Base-by-base conservation (phyloP, 208 protist genomes). In the Leishmania amazonensis region DNA sequence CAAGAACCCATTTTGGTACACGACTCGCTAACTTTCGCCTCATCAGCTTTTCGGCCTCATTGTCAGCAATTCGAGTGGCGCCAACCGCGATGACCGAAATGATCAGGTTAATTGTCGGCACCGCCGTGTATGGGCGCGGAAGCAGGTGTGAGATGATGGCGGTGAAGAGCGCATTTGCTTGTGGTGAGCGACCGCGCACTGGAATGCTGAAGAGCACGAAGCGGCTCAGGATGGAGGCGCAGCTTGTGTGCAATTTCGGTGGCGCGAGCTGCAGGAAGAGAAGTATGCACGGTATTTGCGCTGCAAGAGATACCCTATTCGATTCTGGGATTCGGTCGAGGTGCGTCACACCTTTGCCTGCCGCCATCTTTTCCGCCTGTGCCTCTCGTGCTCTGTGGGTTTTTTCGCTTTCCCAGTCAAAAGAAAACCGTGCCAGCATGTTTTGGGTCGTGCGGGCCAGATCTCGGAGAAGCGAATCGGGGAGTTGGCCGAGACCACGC, bases 111-210 rank as follows among this genome's bases (percentile, higher is more conserved):
- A 62, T 15, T 19, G 73, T 76, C 31, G 47, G 45, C 51, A 58
- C 51, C 31, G n/a, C 47, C 17, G 73, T 19, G 73, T 62, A 76
- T 62, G 73, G 73, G 13, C 73, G 51, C 17, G 45, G 73, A 76
- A 76, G 73, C n/a, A 62, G 45, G n/a, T 76, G 47, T 19, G 62
- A 8, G 1, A 54, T 42, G 73, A 76, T 40, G 73, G 73, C 45
- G 51, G 51, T 28, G 42, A 76, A 62, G 53, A 76, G 35, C 17
- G 51, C 51, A 62, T 76, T 57, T 28, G 62, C 51, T 1, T 62
- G 73, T 2, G 45, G 73, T n/a, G 73, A 28, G 35, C 73, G 49
- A 45, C 73, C 73, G 49, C 73, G 73, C 45, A 76, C 73, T n/a
- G 73, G 24, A 76, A 58, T 15, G 49, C 40, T 76, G 31, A 62